Evolutionary conservation across 2,329 filamentous ascomycete species (phyloP).

Genomic region (Fusarium transvaalense): DNA sequence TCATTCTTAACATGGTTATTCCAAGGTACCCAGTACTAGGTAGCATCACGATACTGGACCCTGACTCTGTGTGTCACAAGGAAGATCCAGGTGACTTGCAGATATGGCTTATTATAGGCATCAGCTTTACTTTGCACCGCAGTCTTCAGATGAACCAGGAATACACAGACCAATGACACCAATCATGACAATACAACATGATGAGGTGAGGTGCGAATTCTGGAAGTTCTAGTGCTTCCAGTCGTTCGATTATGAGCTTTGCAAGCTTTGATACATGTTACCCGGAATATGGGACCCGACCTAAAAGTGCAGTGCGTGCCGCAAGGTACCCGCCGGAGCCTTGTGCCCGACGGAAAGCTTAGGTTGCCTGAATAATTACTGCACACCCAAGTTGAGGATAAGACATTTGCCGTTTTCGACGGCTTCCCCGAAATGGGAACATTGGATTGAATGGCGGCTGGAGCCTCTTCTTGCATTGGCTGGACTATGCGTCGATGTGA

Average conservation of each 20-base stretch:
- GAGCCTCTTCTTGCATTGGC: not conserved
- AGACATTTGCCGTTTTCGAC: slow-evolving; percentile 23
- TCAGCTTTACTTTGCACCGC: slow-evolving; percentile 5
- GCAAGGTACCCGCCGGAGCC: not conserved
- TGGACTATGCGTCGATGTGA: slow-evolving; percentile 1
- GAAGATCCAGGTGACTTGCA: slow-evolving; percentile 37
- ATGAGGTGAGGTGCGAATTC: not conserved
- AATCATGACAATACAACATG: slow-evolving; percentile 2
- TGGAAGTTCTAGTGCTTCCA: not conserved
- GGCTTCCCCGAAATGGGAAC: slow-evolving; percentile 2
- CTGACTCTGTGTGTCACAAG: slow-evolving; percentile 31
- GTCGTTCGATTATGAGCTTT: not conserved
- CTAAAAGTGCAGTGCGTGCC: not conserved
- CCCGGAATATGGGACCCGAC: not conserved
- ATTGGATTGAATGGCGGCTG: not conserved
- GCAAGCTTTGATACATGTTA: not conserved
- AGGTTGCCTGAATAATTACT: not conserved
- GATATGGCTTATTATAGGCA: not conserved
- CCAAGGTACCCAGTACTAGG: not conserved
- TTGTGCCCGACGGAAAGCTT: not conserved
- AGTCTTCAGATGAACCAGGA: slow-evolving; percentile 11
- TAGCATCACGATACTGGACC: not conserved
- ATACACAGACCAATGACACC: slow-evolving; percentile 1
- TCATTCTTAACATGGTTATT: not conserved
- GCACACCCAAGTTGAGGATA: not conserved